Evolutionary conservation across 495 filamentous ascomycete genomes (phyloP).

Genomic region (Rhizodiscina lignyota): DNA sequence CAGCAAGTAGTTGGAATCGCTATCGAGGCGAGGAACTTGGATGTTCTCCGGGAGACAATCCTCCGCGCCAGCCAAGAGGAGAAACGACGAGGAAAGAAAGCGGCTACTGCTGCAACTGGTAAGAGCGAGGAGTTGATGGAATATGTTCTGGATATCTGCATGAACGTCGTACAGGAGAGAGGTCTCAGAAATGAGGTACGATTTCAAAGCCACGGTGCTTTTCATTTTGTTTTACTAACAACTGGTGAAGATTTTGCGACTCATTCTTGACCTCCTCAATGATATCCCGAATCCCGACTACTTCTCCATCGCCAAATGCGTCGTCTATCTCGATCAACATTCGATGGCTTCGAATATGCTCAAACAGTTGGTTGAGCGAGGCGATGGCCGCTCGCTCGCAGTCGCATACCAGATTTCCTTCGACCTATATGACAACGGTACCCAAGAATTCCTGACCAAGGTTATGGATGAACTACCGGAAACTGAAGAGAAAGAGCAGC

Average conservation of each 20-base stretch:
- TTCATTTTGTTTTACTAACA: not conserved
- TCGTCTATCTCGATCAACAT: conserved; percentile 88
- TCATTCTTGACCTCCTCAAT: conserved; percentile 76
- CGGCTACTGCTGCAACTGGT: conserved; percentile 8
- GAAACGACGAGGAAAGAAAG: conserved; percentile 43
- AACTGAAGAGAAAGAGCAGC: conserved; percentile 29
- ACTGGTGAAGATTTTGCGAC: conserved; percentile 51
- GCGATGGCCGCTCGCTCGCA: conserved; percentile 57
- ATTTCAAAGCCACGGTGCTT: not conserved
- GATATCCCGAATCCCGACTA: conserved; percentile 85
- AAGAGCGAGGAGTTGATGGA: conserved; percentile 86
- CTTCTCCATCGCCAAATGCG: conserved; percentile 95
- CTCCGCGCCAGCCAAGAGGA: conserved; percentile 65
- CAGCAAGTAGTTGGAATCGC: conserved; percentile 97
- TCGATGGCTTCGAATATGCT: conserved; percentile 82
- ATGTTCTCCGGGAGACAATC: conserved; percentile 77
- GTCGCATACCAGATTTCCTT: conserved; percentile 96
- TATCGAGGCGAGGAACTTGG: conserved; percentile 83
- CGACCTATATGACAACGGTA: conserved; percentile 94
- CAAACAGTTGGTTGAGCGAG: conserved; percentile 62
- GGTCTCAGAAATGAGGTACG: conserved; percentile 61
- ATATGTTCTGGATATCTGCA: conserved; percentile 88
- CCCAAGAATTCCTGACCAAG: conserved; percentile 87
- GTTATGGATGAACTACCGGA: conserved; percentile 65
- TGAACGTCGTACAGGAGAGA: conserved; percentile 93